These are phyloP conservation scores for Geotrichum restrictum DNA, from an alignment of 1,139 yeast species.

Conservation along the genomic window DNA sequence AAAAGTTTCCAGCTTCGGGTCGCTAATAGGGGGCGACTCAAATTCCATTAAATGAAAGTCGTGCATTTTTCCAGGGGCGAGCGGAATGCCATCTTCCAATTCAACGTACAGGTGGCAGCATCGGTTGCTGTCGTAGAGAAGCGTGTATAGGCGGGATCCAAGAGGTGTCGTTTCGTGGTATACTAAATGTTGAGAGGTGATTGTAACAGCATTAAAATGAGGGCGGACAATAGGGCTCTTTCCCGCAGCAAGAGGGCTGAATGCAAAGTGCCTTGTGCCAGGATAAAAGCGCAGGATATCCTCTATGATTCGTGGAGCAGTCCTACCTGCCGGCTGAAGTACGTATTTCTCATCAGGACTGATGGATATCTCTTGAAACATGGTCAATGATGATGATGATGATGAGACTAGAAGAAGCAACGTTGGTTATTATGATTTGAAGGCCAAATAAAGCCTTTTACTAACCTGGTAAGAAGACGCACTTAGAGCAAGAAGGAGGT, in stretches of 20 bases:
- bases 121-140: constrained; percentile 6
- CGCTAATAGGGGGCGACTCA: background rate
- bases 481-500: no score
- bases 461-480: no score
- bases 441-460: background rate
- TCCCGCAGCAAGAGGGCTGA: constrained; percentile 25
- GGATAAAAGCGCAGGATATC: constrained; percentile 27
- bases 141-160: constrained; percentile 11
- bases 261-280: constrained; percentile 24
- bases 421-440: background rate
- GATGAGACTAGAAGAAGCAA: constrained; percentile 4
- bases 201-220: constrained; percentile 8
- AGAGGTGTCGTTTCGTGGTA: constrained; percentile 8
- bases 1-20: constrained; percentile 22
- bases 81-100: constrained; percentile 8
- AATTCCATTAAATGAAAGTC: constrained; percentile 13
- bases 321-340: constrained; percentile 27
- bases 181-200: constrained; percentile 2
- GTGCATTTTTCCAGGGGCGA: constrained; percentile 12
- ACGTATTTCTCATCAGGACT: constrained; percentile 3
- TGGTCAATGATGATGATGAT: background rate
- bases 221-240: constrained; percentile 10
- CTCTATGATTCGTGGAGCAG: constrained; percentile 32
- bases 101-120: constrained; percentile 12
- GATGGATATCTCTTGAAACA: constrained; percentile 8